Conservation (phyloP, 1,284 basidiomycete species). For the Cronartium ribicola region DNA sequence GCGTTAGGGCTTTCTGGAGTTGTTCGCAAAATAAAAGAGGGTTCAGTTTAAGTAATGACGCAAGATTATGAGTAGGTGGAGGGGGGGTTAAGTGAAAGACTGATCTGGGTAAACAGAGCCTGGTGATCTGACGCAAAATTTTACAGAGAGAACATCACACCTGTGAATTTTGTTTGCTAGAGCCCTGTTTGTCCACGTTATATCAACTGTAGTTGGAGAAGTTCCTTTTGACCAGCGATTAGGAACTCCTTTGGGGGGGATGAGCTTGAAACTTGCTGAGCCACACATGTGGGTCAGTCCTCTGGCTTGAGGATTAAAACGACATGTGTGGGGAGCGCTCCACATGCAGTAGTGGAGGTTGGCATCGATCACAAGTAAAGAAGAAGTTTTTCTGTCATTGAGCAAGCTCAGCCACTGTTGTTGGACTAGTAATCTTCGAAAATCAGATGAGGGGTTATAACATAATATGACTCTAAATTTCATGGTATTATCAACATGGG, state of each 20-base stretch:
- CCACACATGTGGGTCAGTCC: neutral
- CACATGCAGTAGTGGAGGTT: neutral
- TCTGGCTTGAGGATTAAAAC: neutral
- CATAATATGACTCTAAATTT: neutral
- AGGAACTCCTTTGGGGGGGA: neutral
- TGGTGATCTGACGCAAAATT: neutral
- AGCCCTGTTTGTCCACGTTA: neutral
- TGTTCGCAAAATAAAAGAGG: neutral
- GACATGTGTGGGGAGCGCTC: neutral
- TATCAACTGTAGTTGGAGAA: neutral
- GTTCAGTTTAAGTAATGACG: neutral
- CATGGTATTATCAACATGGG: too few species aligned
- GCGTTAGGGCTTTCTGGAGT: neutral
- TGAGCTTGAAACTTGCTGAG: neutral
- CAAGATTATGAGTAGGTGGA: neutral
- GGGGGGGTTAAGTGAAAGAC: neutral
- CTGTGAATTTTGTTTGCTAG: neutral
- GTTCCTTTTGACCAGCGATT: neutral
- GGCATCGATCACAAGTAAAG: neutral
- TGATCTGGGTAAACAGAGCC: neutral
- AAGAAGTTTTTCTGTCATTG: neutral
- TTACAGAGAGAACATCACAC: neutral
- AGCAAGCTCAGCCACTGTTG: neutral
- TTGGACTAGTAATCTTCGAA: neutral
- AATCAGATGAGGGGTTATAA: neutral